Conservation (phyloP, 768 basidiomycete species). For the Lentinus brumalis region DNA sequence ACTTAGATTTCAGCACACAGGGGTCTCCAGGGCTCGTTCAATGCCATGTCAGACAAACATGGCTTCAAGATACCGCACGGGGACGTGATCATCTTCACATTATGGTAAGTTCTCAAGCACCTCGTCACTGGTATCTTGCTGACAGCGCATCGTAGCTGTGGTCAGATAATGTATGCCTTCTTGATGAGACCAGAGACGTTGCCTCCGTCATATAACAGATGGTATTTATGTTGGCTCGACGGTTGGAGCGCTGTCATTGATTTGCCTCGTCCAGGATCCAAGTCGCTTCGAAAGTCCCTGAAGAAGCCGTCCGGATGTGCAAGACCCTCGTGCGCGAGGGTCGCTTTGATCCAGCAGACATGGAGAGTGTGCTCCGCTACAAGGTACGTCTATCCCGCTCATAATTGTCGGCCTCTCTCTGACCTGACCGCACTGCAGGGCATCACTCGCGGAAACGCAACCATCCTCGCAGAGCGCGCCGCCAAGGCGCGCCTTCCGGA, state of each 20-base stretch:
- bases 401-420: background rate
- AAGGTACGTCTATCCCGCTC: constrained; percentile 39
- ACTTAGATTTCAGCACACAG: constrained; percentile 37
- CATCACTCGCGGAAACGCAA: constrained; percentile 52
- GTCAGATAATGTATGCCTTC: constrained; percentile 84
- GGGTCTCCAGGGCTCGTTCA: constrained; percentile 89
- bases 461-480: constrained; percentile 48
- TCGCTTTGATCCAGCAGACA: constrained; percentile 51
- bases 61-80: constrained; percentile 80
- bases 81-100: constrained; percentile 75
- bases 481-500: constrained; percentile 36
- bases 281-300: constrained; percentile 64
- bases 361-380: constrained; percentile 56
- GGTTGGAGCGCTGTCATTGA: background rate
- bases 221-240: constrained; percentile 46
- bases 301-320: constrained; percentile 62
- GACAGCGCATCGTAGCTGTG: constrained; percentile 51
- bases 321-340: constrained; percentile 59
- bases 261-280: constrained; percentile 56
- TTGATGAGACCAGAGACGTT: constrained; percentile 82
- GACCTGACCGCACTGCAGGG: constrained; percentile 39
- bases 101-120: constrained; percentile 51
- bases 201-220: constrained; percentile 71
- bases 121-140: background rate
- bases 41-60: constrained; percentile 67